Evolutionary conservation across 163 green algal species (phyloP), one percentile per base, ranked within the genome.

Genomic region (Scenedesmus sp.): DNA sequence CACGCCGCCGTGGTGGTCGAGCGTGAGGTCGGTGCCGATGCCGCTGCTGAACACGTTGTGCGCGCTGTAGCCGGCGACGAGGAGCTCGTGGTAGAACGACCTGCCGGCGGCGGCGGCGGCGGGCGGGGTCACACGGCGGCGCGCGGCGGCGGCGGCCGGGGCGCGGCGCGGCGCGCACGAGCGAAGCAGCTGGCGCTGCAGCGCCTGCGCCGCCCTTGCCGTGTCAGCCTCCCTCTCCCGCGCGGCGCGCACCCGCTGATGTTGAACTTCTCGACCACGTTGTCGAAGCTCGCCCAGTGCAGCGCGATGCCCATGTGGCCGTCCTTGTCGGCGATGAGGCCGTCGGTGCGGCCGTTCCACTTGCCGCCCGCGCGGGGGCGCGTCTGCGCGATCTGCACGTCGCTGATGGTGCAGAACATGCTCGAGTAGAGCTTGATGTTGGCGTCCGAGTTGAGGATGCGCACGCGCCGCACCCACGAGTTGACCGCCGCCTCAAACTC

Each of bases 281-380:
- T 72, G 39, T 72, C 63, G 13, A 72, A 54, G 44, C 42, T 57
- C 5, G 24, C 63, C 63, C 39, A 58, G 63, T 54, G 44, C 42
- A 72, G 63, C n/a, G 63, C 63, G 47, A 72, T 72, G 39, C 63
- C 63, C 33, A 58, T 72, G 42, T 72, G 63, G 22, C 63, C 63
- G 26, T 72, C 63, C 63, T 72, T 72, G 42, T 54, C 42, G 22
- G 44, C 63, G 9, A 72, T 65, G 22, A 76, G 26, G 67, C 51
- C 51, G n/a, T 63, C 48, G 11, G 36, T 47, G 31, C 48, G 31
- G 50, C 53, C 67, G 31, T 56, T 33, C 48, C 67, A 62, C 47
- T 51, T 64, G 22, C 36, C 14, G 48, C 53, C 36, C 17, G 29
- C n/a, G 29, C 67, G 48, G 3, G 29, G 51, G 4, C 7, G 2